Conservation (phyloP, 1,139 yeast species). For the Taphrina confusa region DNA sequence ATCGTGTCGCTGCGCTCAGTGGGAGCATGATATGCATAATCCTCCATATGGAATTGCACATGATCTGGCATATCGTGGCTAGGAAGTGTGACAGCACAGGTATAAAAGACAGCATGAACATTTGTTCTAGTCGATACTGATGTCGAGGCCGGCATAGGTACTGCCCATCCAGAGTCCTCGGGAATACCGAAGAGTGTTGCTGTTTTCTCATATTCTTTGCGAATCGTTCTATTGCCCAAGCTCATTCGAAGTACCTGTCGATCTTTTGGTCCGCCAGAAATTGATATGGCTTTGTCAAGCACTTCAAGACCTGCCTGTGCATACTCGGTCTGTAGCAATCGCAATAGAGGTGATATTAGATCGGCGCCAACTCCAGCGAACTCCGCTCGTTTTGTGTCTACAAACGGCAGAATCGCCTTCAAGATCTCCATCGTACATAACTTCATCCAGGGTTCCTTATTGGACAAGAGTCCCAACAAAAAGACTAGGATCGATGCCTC, state of each 20-base stretch:
- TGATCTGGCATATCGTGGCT: constrained; percentile 41
- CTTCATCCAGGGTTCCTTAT: constrained; percentile 75
- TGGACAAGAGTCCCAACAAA: constrained; percentile 74
- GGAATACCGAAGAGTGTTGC: constrained; percentile 94
- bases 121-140: constrained; percentile 87
- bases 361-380: constrained; percentile 94
- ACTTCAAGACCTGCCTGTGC: constrained; percentile 89
- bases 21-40: constrained; percentile 38
- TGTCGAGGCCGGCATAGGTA: constrained; percentile 89
- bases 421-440: constrained; percentile 74
- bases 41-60: constrained; percentile 42
- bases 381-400: constrained; percentile 75
- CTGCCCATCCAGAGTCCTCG: constrained; percentile 97
- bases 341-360: constrained; percentile 79
- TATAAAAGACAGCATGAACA: constrained; percentile 91
- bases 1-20: constrained; percentile 40
- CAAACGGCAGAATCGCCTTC: constrained; percentile 70
- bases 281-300: constrained; percentile 76
- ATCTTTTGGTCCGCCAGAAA: constrained; percentile 89
- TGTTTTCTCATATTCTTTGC: constrained; percentile 79
- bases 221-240: constrained; percentile 74
- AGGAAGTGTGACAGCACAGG: constrained; percentile 56
- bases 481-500: constrained; percentile 76
- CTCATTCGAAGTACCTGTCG: constrained; percentile 89
- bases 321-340: constrained; percentile 78